Evolutionary conservation across 306 rosid genomes (phyloP).

Genomic region (Trifolium pratense): DNA sequence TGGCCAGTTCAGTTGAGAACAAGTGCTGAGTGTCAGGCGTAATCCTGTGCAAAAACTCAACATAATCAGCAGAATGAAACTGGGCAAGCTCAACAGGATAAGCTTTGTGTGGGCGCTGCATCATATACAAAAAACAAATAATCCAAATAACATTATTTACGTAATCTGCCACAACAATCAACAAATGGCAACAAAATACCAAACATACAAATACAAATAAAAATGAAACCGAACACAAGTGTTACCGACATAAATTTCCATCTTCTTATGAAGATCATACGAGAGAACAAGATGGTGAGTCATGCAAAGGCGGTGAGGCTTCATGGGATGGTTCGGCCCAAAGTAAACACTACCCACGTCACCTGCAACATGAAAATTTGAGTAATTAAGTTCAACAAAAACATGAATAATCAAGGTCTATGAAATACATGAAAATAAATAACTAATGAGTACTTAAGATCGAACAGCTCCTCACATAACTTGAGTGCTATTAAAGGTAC

Average conservation of each 20-base stretch:
- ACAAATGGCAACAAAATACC: conserved; percentile 20
- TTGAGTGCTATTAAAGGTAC: not conserved
- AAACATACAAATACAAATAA: conserved; percentile 6
- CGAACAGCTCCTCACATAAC: conserved; percentile 30
- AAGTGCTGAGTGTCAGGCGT: conserved; percentile 85
- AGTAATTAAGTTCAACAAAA: conserved; percentile 7
- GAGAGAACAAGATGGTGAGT: conserved; percentile 99
- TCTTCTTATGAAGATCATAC: conserved; percentile 90
- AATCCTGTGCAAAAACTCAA: conserved; percentile 91
- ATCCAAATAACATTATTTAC: conserved; percentile 8
- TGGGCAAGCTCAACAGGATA: conserved; percentile 99
- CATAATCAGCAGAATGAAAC: conserved; percentile 93
- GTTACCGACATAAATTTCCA: conserved; percentile 92
- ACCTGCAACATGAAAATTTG: conserved; percentile 65
- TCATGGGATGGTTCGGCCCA: conserved; percentile 99
- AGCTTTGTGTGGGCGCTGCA: conserved; percentile 99
- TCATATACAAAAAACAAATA: conserved; percentile 34
- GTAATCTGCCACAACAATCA: conserved; percentile 9
- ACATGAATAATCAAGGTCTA: conserved; percentile 18
- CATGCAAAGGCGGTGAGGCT: conserved; percentile 98
- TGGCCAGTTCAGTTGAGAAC: conserved; percentile 73
- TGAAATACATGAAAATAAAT: not conserved
- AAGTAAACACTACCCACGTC: conserved; percentile 97
- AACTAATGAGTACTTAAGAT: conserved; percentile 1
- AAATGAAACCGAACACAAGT: conserved; percentile 11